These are phyloP conservation scores for Paecilomyces dactylethromorphus DNA, from an alignment of 2,329 filamentous ascomycete species.

Conservation along the genomic window DNA sequence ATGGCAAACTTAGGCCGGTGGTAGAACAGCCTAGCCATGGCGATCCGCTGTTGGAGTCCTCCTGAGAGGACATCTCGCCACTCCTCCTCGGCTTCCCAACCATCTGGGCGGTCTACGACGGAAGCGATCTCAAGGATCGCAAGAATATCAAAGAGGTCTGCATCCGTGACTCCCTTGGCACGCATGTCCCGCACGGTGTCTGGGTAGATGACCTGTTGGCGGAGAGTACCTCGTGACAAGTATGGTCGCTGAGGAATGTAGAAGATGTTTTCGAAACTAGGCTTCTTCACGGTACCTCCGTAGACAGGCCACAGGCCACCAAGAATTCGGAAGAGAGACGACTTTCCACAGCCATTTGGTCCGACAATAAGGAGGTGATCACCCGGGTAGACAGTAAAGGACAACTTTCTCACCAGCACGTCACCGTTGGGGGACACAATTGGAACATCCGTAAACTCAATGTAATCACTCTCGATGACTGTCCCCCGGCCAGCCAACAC, in stretches of 20 bases:
- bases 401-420: slow-evolving; percentile 76
- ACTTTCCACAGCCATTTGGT: slow-evolving; percentile 96
- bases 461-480: slow-evolving; percentile 74
- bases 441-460: slow-evolving; percentile 81
- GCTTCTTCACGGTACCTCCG: slow-evolving; percentile 86
- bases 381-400: slow-evolving; percentile 77
- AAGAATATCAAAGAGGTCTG: slow-evolving; percentile 71
- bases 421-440: slow-evolving; percentile 97
- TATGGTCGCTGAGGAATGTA: slow-evolving; percentile 97
- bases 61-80: slow-evolving; percentile 93
- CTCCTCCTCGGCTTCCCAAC: slow-evolving; percentile 91
- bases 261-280: slow-evolving; percentile 87
- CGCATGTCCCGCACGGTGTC: slow-evolving; percentile 85
- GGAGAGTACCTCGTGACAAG: slow-evolving; percentile 80
- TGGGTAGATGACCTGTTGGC: slow-evolving; percentile 95
- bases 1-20: slow-evolving; percentile 91
- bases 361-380: slow-evolving; percentile 93
- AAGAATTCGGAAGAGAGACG: slow-evolving; percentile 89
- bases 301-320: slow-evolving; percentile 98
- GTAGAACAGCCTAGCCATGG: slow-evolving; percentile 94
- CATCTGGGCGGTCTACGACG: slow-evolving; percentile 70
- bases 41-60: slow-evolving; percentile 89
- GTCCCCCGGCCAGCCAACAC: slow-evolving; percentile 76
- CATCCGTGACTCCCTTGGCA: slow-evolving; percentile 72
- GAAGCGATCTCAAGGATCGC: slow-evolving; percentile 74